A percentile compares a stretch with the other conserved stretches of the same genome.
Conservation (phyloP, 345 rosid genomes). For the Dipteronia sinensis region DNA sequence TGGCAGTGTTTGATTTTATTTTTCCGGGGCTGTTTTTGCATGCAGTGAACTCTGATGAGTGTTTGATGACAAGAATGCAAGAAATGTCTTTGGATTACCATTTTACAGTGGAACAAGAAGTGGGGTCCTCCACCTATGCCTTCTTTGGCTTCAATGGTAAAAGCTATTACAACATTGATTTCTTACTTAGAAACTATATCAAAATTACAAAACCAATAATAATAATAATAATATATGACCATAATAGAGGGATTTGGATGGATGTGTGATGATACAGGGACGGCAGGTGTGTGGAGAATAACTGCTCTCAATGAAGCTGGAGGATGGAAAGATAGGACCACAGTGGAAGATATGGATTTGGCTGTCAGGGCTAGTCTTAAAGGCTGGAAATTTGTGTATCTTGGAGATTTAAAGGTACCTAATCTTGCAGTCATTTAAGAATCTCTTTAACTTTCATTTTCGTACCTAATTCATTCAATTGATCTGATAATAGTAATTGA, state of each 20-base stretch:
- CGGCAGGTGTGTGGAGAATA: constrained; percentile 97
- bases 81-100: constrained; percentile 97
- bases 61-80: constrained; percentile 98
- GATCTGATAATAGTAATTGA: no score
- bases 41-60: constrained; percentile 90
- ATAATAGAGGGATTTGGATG: background rate
- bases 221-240: background rate
- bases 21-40: background rate
- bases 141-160: constrained; percentile 96
- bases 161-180: background rate
- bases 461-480: background rate
- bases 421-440: background rate
- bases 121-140: constrained; percentile 89
- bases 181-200: background rate
- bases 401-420: constrained; percentile 64
- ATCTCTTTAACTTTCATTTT: background rate
- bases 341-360: constrained; percentile 98
- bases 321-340: constrained; percentile 99
- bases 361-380: constrained; percentile 97
- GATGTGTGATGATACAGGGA: constrained; percentile 48
- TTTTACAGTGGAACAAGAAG: constrained; percentile 95
- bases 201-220: background rate
- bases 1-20: constrained; percentile 5
- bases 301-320: constrained; percentile 91
- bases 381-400: constrained; percentile 94